phyloP scores from a whole-genome alignment of 805 yeast species.

The Candida caryicola region DNA sequence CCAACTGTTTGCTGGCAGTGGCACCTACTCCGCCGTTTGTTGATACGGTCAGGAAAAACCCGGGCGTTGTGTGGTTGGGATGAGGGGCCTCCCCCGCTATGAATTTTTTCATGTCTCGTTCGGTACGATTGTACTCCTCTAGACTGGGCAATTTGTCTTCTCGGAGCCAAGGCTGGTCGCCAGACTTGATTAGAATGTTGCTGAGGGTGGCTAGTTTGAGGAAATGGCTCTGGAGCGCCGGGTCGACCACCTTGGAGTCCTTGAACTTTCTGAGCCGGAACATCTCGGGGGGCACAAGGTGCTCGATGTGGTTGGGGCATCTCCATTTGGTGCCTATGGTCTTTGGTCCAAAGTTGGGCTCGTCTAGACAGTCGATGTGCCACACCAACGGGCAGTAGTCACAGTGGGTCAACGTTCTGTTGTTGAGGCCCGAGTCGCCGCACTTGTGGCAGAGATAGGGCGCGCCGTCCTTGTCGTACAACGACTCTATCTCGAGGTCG shows the following conservation, averaged over 20 bases:
- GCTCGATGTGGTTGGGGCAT: slow-evolving; percentile 82
- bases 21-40: slow-evolving; percentile 21
- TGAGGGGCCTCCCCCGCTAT: slow-evolving; percentile 17
- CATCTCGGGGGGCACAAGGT: slow-evolving; percentile 34
- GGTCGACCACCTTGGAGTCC: slow-evolving; percentile 53
- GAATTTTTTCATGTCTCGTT: slow-evolving; percentile 10
- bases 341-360: slow-evolving; percentile 71
- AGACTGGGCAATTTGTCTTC: slow-evolving; percentile 18
- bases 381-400: slow-evolving; percentile 80
- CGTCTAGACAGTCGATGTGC: slow-evolving; percentile 85
- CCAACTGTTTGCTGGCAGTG: slow-evolving; percentile 14
- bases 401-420: slow-evolving; percentile 61
- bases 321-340: slow-evolving; percentile 80
- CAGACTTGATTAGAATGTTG: slow-evolving; percentile 31
- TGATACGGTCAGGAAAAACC: slow-evolving; percentile 22
- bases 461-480: slow-evolving; percentile 65
- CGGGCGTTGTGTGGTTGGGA: slow-evolving; percentile 27
- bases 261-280: slow-evolving; percentile 44
- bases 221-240: slow-evolving; percentile 39
- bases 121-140: slow-evolving; percentile 30
- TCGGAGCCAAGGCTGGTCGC: slow-evolving; percentile 33
- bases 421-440: slow-evolving; percentile 60
- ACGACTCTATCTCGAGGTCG: slow-evolving; percentile 58
- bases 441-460: slow-evolving; percentile 76
- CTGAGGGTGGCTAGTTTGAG: slow-evolving; percentile 27